Evolutionary conservation across 2,329 filamentous ascomycete species (phyloP).

Genomic region (Colletotrichum tropicicola): DNA sequence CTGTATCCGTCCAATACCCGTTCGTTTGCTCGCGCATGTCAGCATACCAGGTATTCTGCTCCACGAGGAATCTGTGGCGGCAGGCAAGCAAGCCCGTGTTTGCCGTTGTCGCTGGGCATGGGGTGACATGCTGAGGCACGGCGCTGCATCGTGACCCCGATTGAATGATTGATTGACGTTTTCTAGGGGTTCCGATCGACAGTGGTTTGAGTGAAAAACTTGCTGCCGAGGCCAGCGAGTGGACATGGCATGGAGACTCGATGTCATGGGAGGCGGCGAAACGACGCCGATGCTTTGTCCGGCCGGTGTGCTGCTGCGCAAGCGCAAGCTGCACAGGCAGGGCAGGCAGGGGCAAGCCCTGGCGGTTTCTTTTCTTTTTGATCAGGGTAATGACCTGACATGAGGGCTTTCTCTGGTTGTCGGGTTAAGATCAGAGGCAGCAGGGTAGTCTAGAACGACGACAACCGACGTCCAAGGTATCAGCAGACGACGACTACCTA

Average conservation of each 20-base stretch:
- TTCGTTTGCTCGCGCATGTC: background rate
- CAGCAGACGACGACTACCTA: conserved; percentile 16
- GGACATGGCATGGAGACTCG: conserved; percentile 9
- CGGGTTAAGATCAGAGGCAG: background rate
- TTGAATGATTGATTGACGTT: background rate
- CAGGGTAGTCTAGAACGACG: background rate
- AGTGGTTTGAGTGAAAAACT: background rate
- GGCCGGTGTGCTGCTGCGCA: background rate
- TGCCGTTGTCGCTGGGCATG: background rate
- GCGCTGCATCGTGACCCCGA: background rate
- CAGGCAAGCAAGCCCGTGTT: background rate
- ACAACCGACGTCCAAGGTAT: background rate
- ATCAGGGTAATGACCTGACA: conserved; percentile 1
- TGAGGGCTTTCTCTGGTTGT: background rate
- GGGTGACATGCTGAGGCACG: background rate
- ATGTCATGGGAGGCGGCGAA: conserved; percentile 13
- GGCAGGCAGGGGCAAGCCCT: background rate
- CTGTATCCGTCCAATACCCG: conserved; percentile 1
- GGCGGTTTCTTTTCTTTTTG: background rate
- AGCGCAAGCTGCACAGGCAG: conserved; percentile 6
- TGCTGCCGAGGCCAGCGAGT: background rate
- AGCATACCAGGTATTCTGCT: no score
- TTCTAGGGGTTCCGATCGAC: conserved; percentile 2
- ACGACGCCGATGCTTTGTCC: conserved; percentile 3
- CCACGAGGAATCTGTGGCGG: background rate